Conservation (phyloP, 768 basidiomycete genomes). For the Sporobolomyces roseus region DNA sequence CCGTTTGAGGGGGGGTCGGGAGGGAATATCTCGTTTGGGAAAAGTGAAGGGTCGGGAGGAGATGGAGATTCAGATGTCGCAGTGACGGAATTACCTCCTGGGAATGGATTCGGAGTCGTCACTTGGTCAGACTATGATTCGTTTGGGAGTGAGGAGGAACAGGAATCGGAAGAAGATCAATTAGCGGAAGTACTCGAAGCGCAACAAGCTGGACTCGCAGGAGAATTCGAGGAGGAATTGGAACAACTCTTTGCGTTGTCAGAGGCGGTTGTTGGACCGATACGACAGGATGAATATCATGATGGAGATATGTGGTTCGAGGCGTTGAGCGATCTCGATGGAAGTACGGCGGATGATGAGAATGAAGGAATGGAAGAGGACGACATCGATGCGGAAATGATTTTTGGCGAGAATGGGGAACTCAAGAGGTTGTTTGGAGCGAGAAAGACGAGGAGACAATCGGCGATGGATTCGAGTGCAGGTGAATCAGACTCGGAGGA, state of each 20-base stretch:
- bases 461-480: conserved; percentile 25
- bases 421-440: conserved; percentile 21
- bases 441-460: conserved; percentile 1
- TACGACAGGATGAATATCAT: conserved; percentile 27
- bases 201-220: conserved; percentile 6
- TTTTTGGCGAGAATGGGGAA: conserved; percentile 29
- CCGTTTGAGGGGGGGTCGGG: neutral
- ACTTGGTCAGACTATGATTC: conserved; percentile 40
- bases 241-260: conserved; percentile 37
- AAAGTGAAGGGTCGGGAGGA: conserved; percentile 2
- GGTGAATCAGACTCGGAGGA: conserved; percentile 27
- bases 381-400: conserved; percentile 31
- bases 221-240: conserved; percentile 35
- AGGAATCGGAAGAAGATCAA: neutral
- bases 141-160: conserved; percentile 22
- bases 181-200: neutral
- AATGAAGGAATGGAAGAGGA: neutral
- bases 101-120: conserved; percentile 37
- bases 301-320: conserved; percentile 38
- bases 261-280: conserved; percentile 36
- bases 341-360: conserved; percentile 15
- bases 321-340: conserved; percentile 19
- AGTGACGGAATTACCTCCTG: conserved; percentile 34
- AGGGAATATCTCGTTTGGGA: conserved; percentile 14
- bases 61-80: conserved; percentile 31